These are phyloP conservation scores for Populus simonii DNA, from an alignment of 345 rosid genomes.

Conservation along the genomic window DNA sequence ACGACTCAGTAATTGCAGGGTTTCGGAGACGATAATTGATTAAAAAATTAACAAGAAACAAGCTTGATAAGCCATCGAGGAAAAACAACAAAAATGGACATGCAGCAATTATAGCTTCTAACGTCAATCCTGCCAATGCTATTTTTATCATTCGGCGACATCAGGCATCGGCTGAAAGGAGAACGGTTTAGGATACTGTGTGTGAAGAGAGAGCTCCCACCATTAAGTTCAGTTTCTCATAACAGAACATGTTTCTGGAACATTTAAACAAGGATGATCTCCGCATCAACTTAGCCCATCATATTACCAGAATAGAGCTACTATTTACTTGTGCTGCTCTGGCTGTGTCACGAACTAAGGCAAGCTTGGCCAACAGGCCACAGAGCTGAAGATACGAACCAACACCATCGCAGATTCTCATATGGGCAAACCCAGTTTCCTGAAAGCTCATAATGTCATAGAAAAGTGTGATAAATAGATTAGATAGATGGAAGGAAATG, in stretches of 20 bases:
- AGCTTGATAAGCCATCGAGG: no score
- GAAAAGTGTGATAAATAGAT: neutral
- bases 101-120: no score
- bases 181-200: no score
- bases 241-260: neutral
- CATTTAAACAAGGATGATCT: neutral
- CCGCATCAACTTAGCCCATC: neutral
- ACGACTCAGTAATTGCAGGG: no score
- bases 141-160: no score
- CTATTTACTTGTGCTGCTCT: constrained; percentile 50
- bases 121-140: no score
- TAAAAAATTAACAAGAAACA: no score
- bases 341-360: constrained; percentile 69
- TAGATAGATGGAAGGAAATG: neutral
- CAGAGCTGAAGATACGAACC: constrained; percentile 96
- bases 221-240: neutral
- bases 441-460: constrained; percentile 25
- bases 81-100: no score
- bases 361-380: constrained; percentile 85
- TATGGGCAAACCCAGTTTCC: constrained; percentile 98
- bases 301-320: neutral
- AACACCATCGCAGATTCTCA: constrained; percentile 95
- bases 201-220: no score
- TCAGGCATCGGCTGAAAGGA: no score
- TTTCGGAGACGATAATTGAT: no score